These are phyloP conservation scores for Kregervanrija pseudodelftensis DNA, from an alignment of 805 yeast species.

Conservation along the genomic window DNA sequence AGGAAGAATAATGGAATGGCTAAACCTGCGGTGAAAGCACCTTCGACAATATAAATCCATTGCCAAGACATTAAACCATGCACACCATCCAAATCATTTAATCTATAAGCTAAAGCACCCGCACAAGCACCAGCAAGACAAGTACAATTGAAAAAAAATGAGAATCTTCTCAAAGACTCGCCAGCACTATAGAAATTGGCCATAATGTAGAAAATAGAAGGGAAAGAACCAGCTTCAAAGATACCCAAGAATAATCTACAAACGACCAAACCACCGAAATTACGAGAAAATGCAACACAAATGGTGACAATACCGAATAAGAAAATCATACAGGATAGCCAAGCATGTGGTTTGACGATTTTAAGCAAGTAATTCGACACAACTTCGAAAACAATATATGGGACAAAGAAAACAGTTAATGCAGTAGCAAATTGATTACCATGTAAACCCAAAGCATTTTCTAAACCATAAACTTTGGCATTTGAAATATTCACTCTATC, in stretches of 20 bases:
- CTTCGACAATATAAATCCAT: constrained; percentile 38
- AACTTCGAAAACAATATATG: constrained; percentile 60
- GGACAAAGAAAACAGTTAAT: constrained; percentile 64
- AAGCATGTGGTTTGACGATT: constrained; percentile 52
- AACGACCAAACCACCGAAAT: constrained; percentile 51
- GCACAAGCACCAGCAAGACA: constrained; percentile 75
- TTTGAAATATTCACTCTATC: constrained; percentile 81
- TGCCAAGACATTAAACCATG: constrained; percentile 37
- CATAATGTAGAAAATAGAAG: constrained; percentile 65
- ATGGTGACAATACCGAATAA: constrained; percentile 55
- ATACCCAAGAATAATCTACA: constrained; percentile 62
- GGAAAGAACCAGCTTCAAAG: constrained; percentile 67
- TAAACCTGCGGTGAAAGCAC: constrained; percentile 29
- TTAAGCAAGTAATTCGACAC: constrained; percentile 58
- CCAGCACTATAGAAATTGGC: constrained; percentile 56
- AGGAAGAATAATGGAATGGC: constrained; percentile 33
- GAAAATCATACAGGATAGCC: constrained; percentile 54
- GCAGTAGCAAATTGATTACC: constrained; percentile 60
- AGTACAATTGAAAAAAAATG: constrained; percentile 64
- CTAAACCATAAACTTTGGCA: constrained; percentile 68
- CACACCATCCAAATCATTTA: constrained; percentile 45
- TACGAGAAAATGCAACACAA: constrained; percentile 57
- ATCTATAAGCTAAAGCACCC: constrained; percentile 64
- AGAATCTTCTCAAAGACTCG: constrained; percentile 63
- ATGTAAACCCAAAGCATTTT: constrained; percentile 42